Evolutionary conservation across 2,329 filamentous ascomycete genomes (phyloP), one percentile per base, ranked within the genome.

Genomic region (Pseudogymnoascus sp.): DNA sequence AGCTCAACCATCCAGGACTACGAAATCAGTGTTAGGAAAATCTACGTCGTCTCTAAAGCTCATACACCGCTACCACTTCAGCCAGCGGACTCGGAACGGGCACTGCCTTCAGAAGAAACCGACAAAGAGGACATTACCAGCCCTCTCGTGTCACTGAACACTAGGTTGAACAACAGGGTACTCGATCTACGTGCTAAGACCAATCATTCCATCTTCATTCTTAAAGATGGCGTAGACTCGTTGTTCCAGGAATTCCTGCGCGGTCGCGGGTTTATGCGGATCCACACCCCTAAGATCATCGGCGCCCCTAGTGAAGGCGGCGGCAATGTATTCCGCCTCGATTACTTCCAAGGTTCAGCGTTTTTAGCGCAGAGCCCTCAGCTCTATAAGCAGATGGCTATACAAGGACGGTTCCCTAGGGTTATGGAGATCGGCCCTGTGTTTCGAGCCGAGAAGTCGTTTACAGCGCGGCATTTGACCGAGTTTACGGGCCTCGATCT

Each of bases 141-240:
- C 60, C 85, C 86, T 6, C 80, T 87, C 63, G 85, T 88, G 61
- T 82, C 81, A 11, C 79, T 89, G 62, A 86, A 84, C 74, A 87
- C 85, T 5, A 79, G 85, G 66, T 80, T 89, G 54, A 85, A 89
- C 76, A 87, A 89, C 78, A 81, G 86, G 67, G 83, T 86, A 10
- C 80, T 89, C 68, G 86, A 89, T 72, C 79, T 88, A 21, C 81
- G 87, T 66, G 86, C 84, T 5, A 85, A 85, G 71, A 84, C 85
- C 71, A 89, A 86, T 74, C 84, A 86, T 69, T 84, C 86, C 62
- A 89, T 89, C 71, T 87, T 87, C 73, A 80, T 80, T 69, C 84
- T 89, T 71, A 87, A 86, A 69, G 82, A 82, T 68, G 86, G 83
- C 66, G 84, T 89, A 36, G 80, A 82, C 63, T 75, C 79, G 37